Conservation (phyloP, 1,139 yeast genomes). For the Protomyces arabidopsidicola region DNA sequence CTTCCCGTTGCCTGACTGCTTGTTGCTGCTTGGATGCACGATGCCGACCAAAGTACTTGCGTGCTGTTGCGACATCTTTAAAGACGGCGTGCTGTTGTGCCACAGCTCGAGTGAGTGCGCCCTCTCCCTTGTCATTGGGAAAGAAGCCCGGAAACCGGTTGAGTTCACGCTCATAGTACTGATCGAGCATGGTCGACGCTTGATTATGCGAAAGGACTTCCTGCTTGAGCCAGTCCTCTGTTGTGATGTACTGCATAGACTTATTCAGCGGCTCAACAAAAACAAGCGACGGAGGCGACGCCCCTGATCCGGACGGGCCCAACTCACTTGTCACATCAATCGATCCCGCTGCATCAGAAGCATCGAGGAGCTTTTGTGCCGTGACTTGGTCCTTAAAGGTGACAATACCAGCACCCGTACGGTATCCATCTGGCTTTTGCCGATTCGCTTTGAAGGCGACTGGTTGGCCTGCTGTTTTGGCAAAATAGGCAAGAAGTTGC, state of each 20-base stretch:
- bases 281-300: not conserved
- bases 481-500: not conserved
- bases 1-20: too few species aligned
- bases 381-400: conserved; percentile 1
- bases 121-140: not conserved
- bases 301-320: not conserved
- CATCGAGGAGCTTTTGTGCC: not conserved
- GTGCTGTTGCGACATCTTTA: not conserved
- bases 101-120: not conserved
- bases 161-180: not conserved
- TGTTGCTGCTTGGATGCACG: not conserved
- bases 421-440: conserved; percentile 1
- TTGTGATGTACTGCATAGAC: not conserved
- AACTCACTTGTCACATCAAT: not conserved
- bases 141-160: not conserved
- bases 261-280: not conserved
- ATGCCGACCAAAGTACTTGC: not conserved
- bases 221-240: not conserved
- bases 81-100: not conserved
- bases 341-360: not conserved
- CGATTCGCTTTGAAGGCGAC: conserved; percentile 6
- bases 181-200: not conserved
- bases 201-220: not conserved
- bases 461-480: not conserved
- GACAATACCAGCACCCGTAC: conserved; percentile 19